Percentiles rank a stretch among this genome's conserved stretches.
phyloP scores from a whole-genome alignment of 768 basidiomycete genomes.

The Crassisporium funariophilum region DNA sequence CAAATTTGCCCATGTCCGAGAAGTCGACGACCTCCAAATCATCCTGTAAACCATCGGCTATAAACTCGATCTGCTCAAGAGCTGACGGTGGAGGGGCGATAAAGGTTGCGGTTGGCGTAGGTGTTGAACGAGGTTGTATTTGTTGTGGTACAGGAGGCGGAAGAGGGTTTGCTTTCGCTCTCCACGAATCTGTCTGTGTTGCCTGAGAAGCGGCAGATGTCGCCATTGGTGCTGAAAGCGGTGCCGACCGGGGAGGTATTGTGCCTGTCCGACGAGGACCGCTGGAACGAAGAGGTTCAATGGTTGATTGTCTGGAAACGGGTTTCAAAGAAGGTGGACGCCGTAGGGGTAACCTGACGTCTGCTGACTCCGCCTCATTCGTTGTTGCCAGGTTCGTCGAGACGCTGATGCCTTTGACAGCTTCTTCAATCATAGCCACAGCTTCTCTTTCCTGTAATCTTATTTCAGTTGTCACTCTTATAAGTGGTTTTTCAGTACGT shows the following conservation, averaged over 20 bases:
- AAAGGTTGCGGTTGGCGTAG: slow-evolving; percentile 33
- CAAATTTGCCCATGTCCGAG: slow-evolving; percentile 71
- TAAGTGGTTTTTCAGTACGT: background rate
- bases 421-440: slow-evolving; percentile 49
- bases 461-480: background rate
- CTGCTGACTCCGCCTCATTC: slow-evolving; percentile 5
- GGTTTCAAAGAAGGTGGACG: slow-evolving; percentile 36
- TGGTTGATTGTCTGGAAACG: slow-evolving; percentile 21
- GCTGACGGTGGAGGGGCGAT: slow-evolving; percentile 37
- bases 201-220: slow-evolving; percentile 28
- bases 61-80: slow-evolving; percentile 43
- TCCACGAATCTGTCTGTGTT: slow-evolving; percentile 64
- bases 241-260: slow-evolving; percentile 20
- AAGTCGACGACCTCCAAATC: slow-evolving; percentile 83
- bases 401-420: slow-evolving; percentile 31
- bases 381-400: background rate
- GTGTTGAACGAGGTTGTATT: slow-evolving; percentile 25
- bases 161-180: slow-evolving; percentile 48
- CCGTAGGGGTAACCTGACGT: slow-evolving; percentile 20
- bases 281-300: slow-evolving; percentile 29
- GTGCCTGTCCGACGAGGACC: slow-evolving; percentile 28
- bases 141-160: slow-evolving; percentile 34
- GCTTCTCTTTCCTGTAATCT: slow-evolving; percentile 37
- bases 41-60: slow-evolving; percentile 53
- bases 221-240: slow-evolving; percentile 15